These are phyloP conservation scores for Euphorbia tirucalli DNA, from an alignment of 345 rosid genomes.

Conservation along the genomic window DNA sequence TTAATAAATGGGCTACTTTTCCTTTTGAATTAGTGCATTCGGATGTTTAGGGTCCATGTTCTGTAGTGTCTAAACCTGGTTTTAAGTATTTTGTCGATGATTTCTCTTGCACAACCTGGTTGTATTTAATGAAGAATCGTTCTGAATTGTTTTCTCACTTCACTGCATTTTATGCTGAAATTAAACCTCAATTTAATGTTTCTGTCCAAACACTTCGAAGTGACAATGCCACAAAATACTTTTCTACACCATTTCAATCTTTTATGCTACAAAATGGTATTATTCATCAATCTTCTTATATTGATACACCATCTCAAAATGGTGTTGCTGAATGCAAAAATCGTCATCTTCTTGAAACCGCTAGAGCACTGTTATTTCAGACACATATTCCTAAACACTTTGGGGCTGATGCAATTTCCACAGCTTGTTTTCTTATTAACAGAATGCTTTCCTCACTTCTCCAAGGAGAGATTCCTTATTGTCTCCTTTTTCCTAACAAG, in stretches of 20 bases:
- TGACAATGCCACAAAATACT: neutral
- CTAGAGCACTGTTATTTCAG: neutral
- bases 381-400: neutral
- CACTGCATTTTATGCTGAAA: neutral
- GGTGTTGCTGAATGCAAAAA: neutral
- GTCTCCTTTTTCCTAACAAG: neutral
- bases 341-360: neutral
- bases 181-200: neutral
- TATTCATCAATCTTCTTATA: no score
- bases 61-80: no score
- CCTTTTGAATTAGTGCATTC: neutral
- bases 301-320: neutral
- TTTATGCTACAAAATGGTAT: neutral
- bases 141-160: neutral
- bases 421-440: neutral
- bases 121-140: neutral
- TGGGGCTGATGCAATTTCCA: neutral
- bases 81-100: neutral
- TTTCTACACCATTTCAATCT: neutral
- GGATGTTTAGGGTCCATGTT: no score
- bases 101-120: neutral
- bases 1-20: neutral
- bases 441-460: neutral
- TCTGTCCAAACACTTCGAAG: no score
- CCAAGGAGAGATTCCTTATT: neutral